Percentiles rank a stretch among this genome's conserved stretches.
Conservation (phyloP, 2,329 filamentous ascomycete species). For the Curvularia hawaiiensis region DNA sequence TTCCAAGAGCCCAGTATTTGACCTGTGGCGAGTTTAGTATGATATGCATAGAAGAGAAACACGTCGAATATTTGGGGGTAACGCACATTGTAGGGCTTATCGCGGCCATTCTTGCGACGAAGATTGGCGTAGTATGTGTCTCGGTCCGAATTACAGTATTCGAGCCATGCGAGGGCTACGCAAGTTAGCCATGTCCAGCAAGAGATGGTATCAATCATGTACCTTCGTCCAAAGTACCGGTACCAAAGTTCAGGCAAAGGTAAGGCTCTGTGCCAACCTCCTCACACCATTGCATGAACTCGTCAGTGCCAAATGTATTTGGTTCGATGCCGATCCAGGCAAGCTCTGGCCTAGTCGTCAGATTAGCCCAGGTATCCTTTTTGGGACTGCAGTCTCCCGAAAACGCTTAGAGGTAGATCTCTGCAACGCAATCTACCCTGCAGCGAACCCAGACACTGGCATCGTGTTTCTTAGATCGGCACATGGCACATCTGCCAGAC, state of each 20-base stretch:
- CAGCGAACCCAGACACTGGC: not conserved
- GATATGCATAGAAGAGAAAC: too few relatives aligned
- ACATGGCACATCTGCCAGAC: not conserved
- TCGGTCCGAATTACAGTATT: constrained; percentile 81
- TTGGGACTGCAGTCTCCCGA: not conserved
- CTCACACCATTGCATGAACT: constrained; percentile 83
- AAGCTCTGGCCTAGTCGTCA: constrained; percentile 65
- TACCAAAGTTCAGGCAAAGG: constrained; percentile 80
- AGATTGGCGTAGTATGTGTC: constrained; percentile 84
- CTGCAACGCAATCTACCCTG: not conserved
- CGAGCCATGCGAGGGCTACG: constrained; percentile 73
- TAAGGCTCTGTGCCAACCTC: constrained; percentile 77
- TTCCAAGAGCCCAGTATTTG: constrained; percentile 86
- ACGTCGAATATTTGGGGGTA: too few relatives aligned
- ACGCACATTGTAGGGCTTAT: constrained; percentile 72
- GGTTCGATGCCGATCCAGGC: constrained; percentile 79
- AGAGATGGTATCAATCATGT: not conserved
- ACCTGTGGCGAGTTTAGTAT: constrained; percentile 45
- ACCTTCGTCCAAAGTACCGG: constrained; percentile 64
- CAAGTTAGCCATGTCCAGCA: constrained; percentile 19
- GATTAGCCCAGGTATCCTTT: constrained; percentile 7
- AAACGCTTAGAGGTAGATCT: not conserved
- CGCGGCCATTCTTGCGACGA: constrained; percentile 73
- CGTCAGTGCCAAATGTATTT: constrained; percentile 83
- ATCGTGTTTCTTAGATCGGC: too few relatives aligned